Evolutionary conservation across 352 stramenopile genomes (phyloP).

Genomic region (Lagenidium giganteum): DNA sequence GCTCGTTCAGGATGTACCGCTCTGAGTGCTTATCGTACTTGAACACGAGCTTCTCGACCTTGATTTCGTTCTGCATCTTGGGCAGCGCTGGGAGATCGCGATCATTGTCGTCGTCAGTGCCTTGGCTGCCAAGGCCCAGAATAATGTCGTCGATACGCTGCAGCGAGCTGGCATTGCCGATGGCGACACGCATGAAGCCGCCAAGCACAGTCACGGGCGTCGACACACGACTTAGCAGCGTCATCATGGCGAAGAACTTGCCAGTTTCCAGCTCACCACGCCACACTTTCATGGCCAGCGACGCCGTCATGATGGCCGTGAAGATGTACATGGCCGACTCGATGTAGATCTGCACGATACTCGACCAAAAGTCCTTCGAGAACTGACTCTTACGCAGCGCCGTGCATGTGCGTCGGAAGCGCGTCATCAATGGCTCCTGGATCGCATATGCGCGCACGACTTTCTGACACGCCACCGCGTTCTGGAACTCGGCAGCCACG

Average conservation of each 20-base stretch:
- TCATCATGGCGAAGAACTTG: slow-evolving; percentile 71
- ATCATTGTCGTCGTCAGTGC: slow-evolving; percentile 31
- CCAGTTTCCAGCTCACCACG: slow-evolving; percentile 46
- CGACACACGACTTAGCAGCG: slow-evolving; percentile 52
- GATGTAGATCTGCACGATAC: slow-evolving; percentile 80
- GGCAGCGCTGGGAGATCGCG: slow-evolving; percentile 54
- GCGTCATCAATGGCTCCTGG: slow-evolving; percentile 59
- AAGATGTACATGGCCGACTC: slow-evolving; percentile 84
- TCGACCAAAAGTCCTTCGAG: slow-evolving; percentile 77
- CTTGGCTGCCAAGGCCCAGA: slow-evolving; percentile 33
- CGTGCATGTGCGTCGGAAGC: slow-evolving; percentile 49
- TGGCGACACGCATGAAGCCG: slow-evolving; percentile 80
- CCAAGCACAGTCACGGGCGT: slow-evolving; percentile 64
- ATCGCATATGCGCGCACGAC: slow-evolving; percentile 72
- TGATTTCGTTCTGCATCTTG: slow-evolving; percentile 65
- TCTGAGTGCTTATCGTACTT: slow-evolving; percentile 72
- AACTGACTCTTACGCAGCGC: slow-evolving; percentile 68
- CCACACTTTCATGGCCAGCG: slow-evolving; percentile 71
- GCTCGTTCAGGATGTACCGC: slow-evolving; percentile 64
- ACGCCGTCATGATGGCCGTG: slow-evolving; percentile 71
- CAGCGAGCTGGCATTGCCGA: slow-evolving; percentile 70
- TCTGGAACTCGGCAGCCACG: slow-evolving; percentile 73
- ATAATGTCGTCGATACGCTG: slow-evolving; percentile 76
- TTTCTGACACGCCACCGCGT: slow-evolving; percentile 69
- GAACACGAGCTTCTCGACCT: slow-evolving; percentile 61